Evolutionary conservation across 2,329 filamentous ascomycete genomes (phyloP).

Genomic region (Beauveria rudraprayagi): DNA sequence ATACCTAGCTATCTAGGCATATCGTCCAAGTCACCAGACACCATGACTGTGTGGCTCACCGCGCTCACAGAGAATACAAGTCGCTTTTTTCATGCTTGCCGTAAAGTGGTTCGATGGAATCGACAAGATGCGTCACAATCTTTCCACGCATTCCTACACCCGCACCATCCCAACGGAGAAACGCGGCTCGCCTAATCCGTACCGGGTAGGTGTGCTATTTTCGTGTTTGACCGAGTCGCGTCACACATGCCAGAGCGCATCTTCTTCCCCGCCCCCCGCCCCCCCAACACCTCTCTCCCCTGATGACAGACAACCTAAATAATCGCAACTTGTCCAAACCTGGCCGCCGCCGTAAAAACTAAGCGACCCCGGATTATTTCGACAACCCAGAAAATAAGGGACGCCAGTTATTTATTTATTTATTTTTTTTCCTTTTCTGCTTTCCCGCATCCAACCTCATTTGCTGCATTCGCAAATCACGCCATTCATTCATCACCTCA

Average conservation of each 20-base stretch:
- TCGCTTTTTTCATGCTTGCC: neutral
- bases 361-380: neutral
- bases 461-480: neutral
- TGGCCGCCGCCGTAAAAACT: neutral
- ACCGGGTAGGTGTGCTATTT: neutral
- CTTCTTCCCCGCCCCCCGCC: too few relatives aligned
- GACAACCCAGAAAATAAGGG: neutral
- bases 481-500: constrained; percentile 1
- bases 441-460: neutral
- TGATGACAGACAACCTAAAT: too few relatives aligned
- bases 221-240: neutral
- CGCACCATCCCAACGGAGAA: neutral
- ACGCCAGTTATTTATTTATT: neutral
- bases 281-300: neutral
- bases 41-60: constrained; percentile 9
- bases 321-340: neutral
- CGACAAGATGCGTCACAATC: neutral
- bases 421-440: neutral
- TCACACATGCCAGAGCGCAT: neutral
- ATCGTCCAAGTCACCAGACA: constrained; percentile 6
- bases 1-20: neutral
- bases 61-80: neutral
- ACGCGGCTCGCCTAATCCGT: neutral
- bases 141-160: neutral
- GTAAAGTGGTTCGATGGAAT: constrained; percentile 1